Evolutionary conservation across 768 basidiomycete species (phyloP), one percentile per base, ranked within the genome.

Genomic region (Russula olivacea): DNA sequence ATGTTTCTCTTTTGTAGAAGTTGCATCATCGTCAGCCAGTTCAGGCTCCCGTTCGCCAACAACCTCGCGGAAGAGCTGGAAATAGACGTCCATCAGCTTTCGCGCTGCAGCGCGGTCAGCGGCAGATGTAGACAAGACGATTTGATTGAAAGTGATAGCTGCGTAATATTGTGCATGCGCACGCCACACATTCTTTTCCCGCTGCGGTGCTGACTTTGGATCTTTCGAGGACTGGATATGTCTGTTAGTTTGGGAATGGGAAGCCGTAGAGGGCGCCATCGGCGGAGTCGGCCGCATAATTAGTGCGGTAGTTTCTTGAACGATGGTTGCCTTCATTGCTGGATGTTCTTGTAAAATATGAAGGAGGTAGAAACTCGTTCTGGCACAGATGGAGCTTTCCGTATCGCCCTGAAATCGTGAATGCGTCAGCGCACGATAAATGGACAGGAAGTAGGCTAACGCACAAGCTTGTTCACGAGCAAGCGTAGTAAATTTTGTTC

Each of bases 401-500:
- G 84, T 85, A 73, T 98, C 97, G 55, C 95, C 94, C 91, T 94
- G 63, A 45, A 9, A 17, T 47, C 9, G 34, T 19, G n/a, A 32
- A 52, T 52, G 8, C 11, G 45, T 64, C 38, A 65, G 55, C 50
- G 19, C 6, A 58, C 5, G 61, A 23, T 4, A 36, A 12, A n/a
- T 10, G 52, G 6, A 15, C 21, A 38, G 28, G 47, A 19, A 11
- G 28, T 7, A 49, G 12, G 30, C 28, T 23, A 15, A 74, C 87
- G 55, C 66, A 89, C 93, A 23, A 99, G 83, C 73, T 98, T 98
- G 78, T 98, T 96, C 38, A 93, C 93, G 9, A 98, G 85, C 6
- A 98, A 78, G 32, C 89, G 84, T 6, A 98, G 83, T 34, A 98
- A 77, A 76, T 99, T 99, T 70, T 98, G 93, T 72, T 98, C 97